Evolutionary conservation across 2,329 filamentous ascomycete genomes (phyloP), one percentile per base, ranked within the genome.

Genomic region (Tolypocladium guangdongense): DNA sequence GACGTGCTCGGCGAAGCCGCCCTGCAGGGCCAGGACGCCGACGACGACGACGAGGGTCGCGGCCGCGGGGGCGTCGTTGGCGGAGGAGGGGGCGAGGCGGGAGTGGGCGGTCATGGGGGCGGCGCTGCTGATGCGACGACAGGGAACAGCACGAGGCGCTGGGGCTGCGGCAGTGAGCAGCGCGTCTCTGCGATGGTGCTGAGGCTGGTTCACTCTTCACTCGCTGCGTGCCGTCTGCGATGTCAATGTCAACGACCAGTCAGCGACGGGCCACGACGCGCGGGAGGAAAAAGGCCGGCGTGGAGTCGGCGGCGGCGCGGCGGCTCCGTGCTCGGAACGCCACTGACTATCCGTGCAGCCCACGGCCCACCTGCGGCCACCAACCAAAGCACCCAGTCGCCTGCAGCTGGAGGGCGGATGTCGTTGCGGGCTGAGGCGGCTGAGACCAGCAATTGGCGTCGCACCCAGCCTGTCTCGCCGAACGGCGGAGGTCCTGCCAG

Each of bases 1-100:
- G 54, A 96, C 68, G 73, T 99, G 92, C 69, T 99, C 92, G 63
- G 83, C 79, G 69, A 97, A 96, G 54, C 91, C 92, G 62, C 93
- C 93, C 71, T 99, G 93, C 20, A 99, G 81, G 60, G 93, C 81
- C 51, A 86, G 71, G 27, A 86, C 81, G 48, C 82, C 83, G 37
- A 86, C 71, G 2, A 76, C 83, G 37, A 86, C 71, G 2, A 76
- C 80, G 55, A 81, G 62, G 56, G 58, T 62, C 53, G 64, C 60
- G 58, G 60, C 62, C n/a, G 39, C 37, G 7, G 37, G 1, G 1
- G 46, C 14, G n/a, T 38, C 33, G 43, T 37, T 39, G 47, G 37
- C 47, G 32, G 53, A 7, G 16, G 51, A 58, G n/a, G n/a, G n/a
- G 50, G 47, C 51, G 52, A 55, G 47, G 35, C 50, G 39, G 49